Conservation (phyloP, 352 stramenopile genomes). For the Globisporangium nunn region DNA sequence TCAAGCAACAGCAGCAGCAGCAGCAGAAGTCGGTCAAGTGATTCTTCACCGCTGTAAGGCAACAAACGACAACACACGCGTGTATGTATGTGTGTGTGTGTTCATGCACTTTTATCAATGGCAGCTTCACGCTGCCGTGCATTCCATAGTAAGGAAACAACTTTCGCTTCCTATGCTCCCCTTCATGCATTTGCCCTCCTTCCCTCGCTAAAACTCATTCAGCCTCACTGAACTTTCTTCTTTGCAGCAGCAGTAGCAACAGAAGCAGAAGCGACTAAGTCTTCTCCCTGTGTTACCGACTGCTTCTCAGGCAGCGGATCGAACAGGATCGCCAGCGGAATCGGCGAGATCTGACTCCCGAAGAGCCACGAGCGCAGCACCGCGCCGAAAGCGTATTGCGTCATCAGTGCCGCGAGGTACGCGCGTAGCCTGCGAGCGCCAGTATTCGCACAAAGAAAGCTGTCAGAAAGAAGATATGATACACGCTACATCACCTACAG, state of each 20-base stretch:
- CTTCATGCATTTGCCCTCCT: no score
- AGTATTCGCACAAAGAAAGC: neutral
- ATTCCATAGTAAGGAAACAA: no score
- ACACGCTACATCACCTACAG: neutral
- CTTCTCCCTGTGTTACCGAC: no score
- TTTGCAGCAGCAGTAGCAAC: no score
- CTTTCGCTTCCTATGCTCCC: no score
- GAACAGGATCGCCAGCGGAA: conserved; percentile 14
- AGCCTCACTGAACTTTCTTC: no score
- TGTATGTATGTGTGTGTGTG: no score
- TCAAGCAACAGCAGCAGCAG: conserved; percentile 15
- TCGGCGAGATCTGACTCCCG: conserved; percentile 8
- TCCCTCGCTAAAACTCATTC: no score
- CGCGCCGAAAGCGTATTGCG: conserved; percentile 7
- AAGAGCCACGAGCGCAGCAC: conserved; percentile 13
- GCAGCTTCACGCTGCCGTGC: no score
- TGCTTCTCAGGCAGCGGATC: neutral
- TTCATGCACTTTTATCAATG: no score
- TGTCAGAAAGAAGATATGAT: neutral
- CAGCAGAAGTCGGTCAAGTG: neutral
- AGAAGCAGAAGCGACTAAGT: no score
- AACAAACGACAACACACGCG: no score
- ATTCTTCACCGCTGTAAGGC: neutral
- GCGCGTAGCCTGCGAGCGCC: conserved; percentile 1
- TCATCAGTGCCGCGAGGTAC: conserved; percentile 7